Percentiles rank a stretch among this genome's conserved stretches.
Conservation (phyloP, 169 alveolate species). For the Eimeria sp. region DNA sequence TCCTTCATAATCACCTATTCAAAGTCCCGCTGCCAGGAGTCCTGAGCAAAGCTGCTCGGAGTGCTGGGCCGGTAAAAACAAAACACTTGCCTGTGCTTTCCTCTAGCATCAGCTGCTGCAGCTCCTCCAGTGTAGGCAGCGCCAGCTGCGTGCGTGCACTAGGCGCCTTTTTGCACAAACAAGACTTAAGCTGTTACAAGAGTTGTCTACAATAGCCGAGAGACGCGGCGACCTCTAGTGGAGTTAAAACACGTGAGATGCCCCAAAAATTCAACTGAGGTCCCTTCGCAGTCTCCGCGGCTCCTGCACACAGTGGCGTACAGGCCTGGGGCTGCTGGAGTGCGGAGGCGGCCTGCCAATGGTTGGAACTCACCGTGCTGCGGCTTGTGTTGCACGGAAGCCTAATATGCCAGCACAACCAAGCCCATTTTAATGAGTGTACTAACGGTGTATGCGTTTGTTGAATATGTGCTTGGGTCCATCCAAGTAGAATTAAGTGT, state of each 20-base stretch:
- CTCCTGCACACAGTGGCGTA: not conserved
- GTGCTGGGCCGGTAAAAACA: not conserved
- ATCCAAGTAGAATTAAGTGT: not conserved
- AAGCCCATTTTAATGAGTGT: not conserved
- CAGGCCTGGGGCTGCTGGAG: not conserved
- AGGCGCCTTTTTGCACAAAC: not conserved
- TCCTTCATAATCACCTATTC: not conserved
- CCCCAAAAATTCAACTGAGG: not conserved
- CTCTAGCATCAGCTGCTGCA: not conserved
- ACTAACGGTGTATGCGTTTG: not conserved
- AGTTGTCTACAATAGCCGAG: not conserved
- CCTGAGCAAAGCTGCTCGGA: conserved; percentile 15
- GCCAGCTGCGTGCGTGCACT: conserved; percentile 29
- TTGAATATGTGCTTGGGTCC: not conserved
- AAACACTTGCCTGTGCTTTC: not conserved
- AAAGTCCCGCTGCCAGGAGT: not conserved
- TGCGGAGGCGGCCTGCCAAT: not conserved
- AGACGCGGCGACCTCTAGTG: not conserved
- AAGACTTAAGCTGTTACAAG: not conserved
- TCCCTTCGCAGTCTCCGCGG: not conserved
- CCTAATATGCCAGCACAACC: not conserved
- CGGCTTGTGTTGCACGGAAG: not conserved
- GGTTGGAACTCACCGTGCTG: not conserved
- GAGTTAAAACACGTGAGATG: not conserved
- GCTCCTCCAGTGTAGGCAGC: conserved; percentile 29